phyloP scores from a whole-genome alignment of 805 yeast genomes.

The Lipomyces lipofer region DNA sequence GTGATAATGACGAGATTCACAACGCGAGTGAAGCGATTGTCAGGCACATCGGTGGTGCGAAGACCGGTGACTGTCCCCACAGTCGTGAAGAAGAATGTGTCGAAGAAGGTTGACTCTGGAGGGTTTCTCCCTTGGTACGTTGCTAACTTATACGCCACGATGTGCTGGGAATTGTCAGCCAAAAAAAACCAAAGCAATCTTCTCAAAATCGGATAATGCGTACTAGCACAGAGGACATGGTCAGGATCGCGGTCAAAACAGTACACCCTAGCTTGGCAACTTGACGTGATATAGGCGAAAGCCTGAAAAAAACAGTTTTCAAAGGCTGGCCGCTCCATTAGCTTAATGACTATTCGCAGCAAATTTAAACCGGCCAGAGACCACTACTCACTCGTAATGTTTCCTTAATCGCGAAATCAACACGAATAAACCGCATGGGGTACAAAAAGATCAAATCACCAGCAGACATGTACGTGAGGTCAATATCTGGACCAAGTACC shows the following conservation, averaged over 20 bases:
- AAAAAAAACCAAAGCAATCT: not conserved
- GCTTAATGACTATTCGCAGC: not conserved
- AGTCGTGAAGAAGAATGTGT: conserved; percentile 21
- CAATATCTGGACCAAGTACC: conserved; percentile 12
- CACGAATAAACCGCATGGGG: conserved; percentile 12
- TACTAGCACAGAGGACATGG: conserved; percentile 16
- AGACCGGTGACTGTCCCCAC: conserved; percentile 18
- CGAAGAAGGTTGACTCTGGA: conserved; percentile 13
- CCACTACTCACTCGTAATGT: conserved; percentile 2
- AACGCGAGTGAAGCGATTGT: conserved; percentile 10
- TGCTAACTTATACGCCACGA: conserved; percentile 10
- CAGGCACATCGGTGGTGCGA: conserved; percentile 15
- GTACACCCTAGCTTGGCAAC: conserved; percentile 3
- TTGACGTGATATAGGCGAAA: conserved; percentile 5
- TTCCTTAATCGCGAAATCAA: conserved; percentile 9
- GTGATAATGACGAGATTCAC: conserved; percentile 12
- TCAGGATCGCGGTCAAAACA: conserved; percentile 7
- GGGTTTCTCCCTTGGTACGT: conserved; percentile 2
- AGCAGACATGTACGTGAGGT: conserved; percentile 18
- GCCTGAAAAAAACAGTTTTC: conserved; percentile 6
- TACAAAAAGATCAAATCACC: conserved; percentile 14
- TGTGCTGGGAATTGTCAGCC: conserved; percentile 4
- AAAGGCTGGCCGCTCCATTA: conserved; percentile 13
- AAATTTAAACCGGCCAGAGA: no score
- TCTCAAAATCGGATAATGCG: not conserved